Percentiles rank a stretch among this genome's conserved stretches.
Conservation (phyloP, 2,329 filamentous ascomycete species). For the Sporothrix inflata region DNA sequence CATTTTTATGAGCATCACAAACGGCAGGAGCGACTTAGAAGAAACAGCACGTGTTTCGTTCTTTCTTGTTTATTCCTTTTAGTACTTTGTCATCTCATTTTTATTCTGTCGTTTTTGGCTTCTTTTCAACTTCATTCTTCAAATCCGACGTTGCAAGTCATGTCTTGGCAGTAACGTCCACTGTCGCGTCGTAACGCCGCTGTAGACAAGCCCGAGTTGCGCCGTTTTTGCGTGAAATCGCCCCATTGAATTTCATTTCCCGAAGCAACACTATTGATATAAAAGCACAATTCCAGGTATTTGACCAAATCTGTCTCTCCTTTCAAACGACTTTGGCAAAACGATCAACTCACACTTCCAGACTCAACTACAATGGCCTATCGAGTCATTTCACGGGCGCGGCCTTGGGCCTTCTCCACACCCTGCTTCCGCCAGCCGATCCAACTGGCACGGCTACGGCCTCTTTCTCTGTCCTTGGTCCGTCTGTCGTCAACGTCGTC, state of each 20-base stretch:
- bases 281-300: not conserved
- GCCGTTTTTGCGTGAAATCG: conserved; percentile 7
- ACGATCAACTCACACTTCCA: not conserved
- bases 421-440: not conserved
- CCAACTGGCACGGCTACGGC: not conserved
- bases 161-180: not conserved
- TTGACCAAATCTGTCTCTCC: not conserved
- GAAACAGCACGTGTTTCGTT: not conserved
- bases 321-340: not conserved
- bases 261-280: not conserved
- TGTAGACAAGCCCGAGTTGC: not conserved
- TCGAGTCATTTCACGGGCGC: not conserved
- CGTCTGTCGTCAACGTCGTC: not conserved
- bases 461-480: not conserved
- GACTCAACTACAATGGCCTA: not conserved
- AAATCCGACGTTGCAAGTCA: not conserved
- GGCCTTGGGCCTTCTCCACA: not conserved
- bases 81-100: not conserved
- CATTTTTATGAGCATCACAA: not conserved
- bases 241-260: not conserved
- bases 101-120: not conserved
- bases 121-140: not conserved
- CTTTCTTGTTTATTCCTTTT: not conserved
- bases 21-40: not conserved
- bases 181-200: not conserved